Percentiles rank a stretch among this genome's conserved stretches.
These are phyloP conservation scores for Pontederia crassipes DNA, from an alignment of 176 grass and related monocot species.

Conservation along the genomic window DNA sequence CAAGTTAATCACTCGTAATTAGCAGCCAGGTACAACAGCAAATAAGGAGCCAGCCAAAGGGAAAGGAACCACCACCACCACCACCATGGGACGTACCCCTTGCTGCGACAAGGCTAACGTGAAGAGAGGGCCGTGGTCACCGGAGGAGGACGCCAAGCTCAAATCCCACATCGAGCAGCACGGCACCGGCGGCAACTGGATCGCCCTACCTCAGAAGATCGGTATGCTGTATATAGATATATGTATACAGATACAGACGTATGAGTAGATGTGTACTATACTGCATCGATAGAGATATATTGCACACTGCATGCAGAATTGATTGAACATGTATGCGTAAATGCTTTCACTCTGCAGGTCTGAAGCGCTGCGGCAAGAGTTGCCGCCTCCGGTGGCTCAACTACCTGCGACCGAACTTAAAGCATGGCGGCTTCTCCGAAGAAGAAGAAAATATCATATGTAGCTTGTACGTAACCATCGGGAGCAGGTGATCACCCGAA, in stretches of 20 bases:
- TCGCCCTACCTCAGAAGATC: conserved; percentile 83
- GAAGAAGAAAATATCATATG: conserved; percentile 87
- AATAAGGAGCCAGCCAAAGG: neutral
- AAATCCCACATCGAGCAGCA: conserved; percentile 90
- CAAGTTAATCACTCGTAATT: too few relatives aligned
- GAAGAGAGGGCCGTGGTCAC: conserved; percentile 85
- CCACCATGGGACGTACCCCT: conserved; percentile 71
- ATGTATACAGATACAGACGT: neutral
- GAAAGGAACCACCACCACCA: conserved; percentile 29
- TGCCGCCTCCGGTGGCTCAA: conserved; percentile 93
- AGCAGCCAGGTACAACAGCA: too few relatives aligned
- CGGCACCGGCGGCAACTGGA: conserved; percentile 92
- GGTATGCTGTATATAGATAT: conserved; percentile 30
- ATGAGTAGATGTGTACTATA: too few relatives aligned
- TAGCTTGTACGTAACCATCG: conserved; percentile 75
- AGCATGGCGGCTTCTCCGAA: conserved; percentile 79
- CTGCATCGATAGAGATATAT: neutral
- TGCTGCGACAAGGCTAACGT: conserved; percentile 90
- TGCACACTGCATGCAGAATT: neutral
- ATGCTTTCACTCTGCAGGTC: conserved; percentile 27
- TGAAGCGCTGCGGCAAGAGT: conserved; percentile 91
- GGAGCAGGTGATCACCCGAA: conserved; percentile 52
- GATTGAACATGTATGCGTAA: neutral
- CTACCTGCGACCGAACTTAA: conserved; percentile 84
- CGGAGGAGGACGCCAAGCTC: conserved; percentile 75